Evolutionary conservation across 805 yeast species (phyloP), one percentile per base, ranked within the genome.

Genomic region (Candida boleticola): DNA sequence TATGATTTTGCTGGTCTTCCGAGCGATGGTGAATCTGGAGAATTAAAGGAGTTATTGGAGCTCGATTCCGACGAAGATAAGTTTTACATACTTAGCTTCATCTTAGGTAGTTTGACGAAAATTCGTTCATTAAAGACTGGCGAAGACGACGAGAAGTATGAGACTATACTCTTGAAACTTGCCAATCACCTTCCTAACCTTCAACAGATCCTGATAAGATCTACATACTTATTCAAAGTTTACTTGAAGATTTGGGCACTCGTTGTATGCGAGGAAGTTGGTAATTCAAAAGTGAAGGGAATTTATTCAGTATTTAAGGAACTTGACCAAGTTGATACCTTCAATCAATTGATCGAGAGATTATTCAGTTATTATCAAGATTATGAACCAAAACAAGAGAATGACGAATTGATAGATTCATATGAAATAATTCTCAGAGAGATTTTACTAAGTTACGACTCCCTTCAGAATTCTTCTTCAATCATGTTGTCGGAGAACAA

Each of bases 1-100:
- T 63, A 67, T 35, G 87, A 79, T 50, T 36, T 67, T 2, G 67
- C 78, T 0, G 57, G 75, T 1, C 42, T 67, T 35, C 43, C 33
- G 4, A 11, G 39, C 3, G 42, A 48, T 2, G 37, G 37, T 16
- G 55, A 55, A 20, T 65, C 63, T 30, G 53, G 57, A 1, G 59
- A 58, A 5, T 46, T 79, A 18, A 61, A 52, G 25, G 48, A 53
- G 10, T 47, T 53, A 14, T 49, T 73, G 22, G 63, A 59, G 11
- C 44, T 70, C 11, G 39, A 57, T 1, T 32, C 50, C 2, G 47
- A 44, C 11, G 52, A 52, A 2, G 63, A 61, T 19, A 50, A 52
- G 21, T 38, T 50, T 2, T 38, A 43, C 19, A 35, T 77, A 14
- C 48, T 78, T 18, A 55, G 64, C 9, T 56, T 76, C 29, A 50